These are phyloP conservation scores for Agaricales sp. DNA, from an alignment of 1,284 basidiomycete genomes.

Conservation along the genomic window DNA sequence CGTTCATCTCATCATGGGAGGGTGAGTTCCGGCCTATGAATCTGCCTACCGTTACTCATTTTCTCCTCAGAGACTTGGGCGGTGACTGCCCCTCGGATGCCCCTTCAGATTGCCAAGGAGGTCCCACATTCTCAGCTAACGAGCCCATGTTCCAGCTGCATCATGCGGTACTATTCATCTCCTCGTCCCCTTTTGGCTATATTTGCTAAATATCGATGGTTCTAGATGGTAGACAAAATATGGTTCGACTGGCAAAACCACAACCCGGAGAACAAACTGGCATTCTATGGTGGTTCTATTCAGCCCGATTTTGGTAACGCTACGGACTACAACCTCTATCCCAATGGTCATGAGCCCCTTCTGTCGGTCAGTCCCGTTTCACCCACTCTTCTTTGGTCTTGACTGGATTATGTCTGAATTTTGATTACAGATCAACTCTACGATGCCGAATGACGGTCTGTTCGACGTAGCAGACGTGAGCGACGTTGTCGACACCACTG, in stretches of 20 bases:
- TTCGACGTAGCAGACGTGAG: not conserved
- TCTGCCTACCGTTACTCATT: not conserved
- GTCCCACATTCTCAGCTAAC: not conserved
- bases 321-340: not conserved
- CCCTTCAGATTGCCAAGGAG: not conserved
- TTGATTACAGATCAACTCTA: not conserved
- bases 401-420: not conserved
- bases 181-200: not conserved
- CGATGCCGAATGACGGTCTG: not conserved
- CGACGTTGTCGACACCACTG: not conserved
- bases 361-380: not conserved
- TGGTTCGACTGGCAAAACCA: not conserved
- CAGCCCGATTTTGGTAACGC: not conserved
- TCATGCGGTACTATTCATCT: not conserved
- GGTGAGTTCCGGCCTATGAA: not conserved
- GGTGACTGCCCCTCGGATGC: not conserved
- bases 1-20: not conserved
- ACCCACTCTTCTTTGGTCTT: too few species aligned
- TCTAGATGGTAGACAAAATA: not conserved
- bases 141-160: not conserved
- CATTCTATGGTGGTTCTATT: not conserved
- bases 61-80: not conserved
- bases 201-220: too few species aligned
- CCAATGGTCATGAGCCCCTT: not conserved
- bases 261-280: not conserved